Evolutionary conservation across 1,284 basidiomycete genomes (phyloP), one percentile per base, ranked within the genome.

Genomic region (Pulchroboletus neoregius): DNA sequence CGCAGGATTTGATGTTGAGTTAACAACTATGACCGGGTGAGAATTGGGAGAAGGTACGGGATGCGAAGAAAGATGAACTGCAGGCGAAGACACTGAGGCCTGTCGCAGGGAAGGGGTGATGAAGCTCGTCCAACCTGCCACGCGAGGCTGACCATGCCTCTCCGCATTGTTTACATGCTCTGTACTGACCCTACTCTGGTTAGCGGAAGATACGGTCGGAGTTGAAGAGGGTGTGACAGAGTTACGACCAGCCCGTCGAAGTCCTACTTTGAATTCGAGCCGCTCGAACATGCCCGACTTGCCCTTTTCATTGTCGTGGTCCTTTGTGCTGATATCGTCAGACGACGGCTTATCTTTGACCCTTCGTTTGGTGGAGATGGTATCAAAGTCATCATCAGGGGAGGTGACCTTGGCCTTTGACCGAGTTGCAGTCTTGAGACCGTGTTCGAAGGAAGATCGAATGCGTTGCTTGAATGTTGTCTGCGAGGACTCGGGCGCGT

Each of bases 31-130:
- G 39, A 72, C 71, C n/a, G 75, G 65, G 48, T 74, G 74, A 34
- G 76, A 76, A 57, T 71, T 73, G 24, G 76, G 71, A 32, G 77
- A 76, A 46, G 76, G 73, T 47, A 73, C 59, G 28, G 74, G 68
- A 63, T 76, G 74, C 39, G 78, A 75, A 38, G 73, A 76, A 46
- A 81, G 70, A 57, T 82, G 79, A 44, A 87, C 65, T 23, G 80
- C 73, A 47, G 84, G 84, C 22, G 84, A 85, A 51, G 85, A 87
- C 71, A 82, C 74, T 42, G 84, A 84, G 43, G 76, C 84, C 53
- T 76, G 75, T 48, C 79, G 75, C 51, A 86, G 65, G 43, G 82
- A 83, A 43, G 84, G 84, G 41, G 79, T 73, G 54, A 74, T 67
- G 68, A 78, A 85, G 59, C 71, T 74, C 45, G 77, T 73, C 58